Percentiles rank a stretch among this genome's conserved stretches.
These are phyloP conservation scores for Lactarius tabidus DNA, from an alignment of 768 basidiomycete genomes.

Conservation along the genomic window DNA sequence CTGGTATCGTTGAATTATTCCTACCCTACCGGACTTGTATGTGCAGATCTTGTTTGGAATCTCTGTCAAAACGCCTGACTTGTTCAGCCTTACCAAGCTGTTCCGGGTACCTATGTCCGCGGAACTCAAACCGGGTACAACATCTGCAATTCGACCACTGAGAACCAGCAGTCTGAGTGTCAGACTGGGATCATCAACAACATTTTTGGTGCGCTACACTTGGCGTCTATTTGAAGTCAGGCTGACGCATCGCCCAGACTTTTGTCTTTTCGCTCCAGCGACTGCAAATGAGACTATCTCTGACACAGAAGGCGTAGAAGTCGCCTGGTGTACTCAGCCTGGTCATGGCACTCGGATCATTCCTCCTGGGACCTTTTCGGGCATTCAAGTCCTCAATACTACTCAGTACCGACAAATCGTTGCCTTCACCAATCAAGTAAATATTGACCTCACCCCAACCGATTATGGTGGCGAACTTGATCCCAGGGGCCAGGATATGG, in stretches of 20 bases:
- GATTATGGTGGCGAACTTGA: conserved; percentile 80
- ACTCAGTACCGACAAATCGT: conserved; percentile 56
- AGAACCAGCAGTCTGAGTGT: conserved; percentile 57
- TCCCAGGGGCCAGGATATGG: conserved; percentile 66
- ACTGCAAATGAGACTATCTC: conserved; percentile 52
- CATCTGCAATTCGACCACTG: conserved; percentile 61
- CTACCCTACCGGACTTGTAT: conserved; percentile 28
- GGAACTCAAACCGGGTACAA: conserved; percentile 65
- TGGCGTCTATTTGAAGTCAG: background rate
- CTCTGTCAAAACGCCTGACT: background rate
- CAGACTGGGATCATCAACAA: conserved; percentile 68
- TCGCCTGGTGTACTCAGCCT: conserved; percentile 74
- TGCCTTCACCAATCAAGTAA: conserved; percentile 60
- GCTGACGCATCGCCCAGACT: conserved; percentile 41
- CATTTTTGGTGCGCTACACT: conserved; percentile 37
- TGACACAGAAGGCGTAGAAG: conserved; percentile 63
- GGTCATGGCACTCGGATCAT: conserved; percentile 71
- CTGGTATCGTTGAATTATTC: conserved; percentile 30
- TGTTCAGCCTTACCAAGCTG: conserved; percentile 50
- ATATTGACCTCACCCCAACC: conserved; percentile 44
- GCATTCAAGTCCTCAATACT: conserved; percentile 60
- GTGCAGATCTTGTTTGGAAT: background rate
- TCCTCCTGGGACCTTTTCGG: conserved; percentile 57
- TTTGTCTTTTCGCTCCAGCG: conserved; percentile 62
- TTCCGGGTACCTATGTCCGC: conserved; percentile 41